Evolutionary conservation across 805 yeast genomes (phyloP).

Genomic region (Yamadazyma ubonensis): DNA sequence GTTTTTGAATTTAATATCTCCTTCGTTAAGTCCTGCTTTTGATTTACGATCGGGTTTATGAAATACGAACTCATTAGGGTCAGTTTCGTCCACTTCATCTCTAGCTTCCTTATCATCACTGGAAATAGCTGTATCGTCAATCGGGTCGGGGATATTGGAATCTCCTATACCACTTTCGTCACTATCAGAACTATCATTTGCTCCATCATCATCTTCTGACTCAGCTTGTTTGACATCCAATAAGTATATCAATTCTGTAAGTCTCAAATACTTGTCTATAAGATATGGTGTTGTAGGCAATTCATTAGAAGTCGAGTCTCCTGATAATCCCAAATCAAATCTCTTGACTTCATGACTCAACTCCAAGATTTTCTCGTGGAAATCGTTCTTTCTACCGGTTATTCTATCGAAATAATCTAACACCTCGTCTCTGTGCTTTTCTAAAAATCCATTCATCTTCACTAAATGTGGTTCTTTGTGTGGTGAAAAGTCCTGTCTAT

Average conservation of each 20-base stretch:
- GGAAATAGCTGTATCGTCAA: conserved; percentile 6
- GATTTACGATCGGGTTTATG: conserved; percentile 7
- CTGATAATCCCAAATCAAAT: conserved; percentile 56
- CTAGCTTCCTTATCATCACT: background rate
- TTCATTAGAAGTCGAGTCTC: conserved; percentile 49
- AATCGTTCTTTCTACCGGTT: conserved; percentile 68
- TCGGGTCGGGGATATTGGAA: conserved; percentile 1
- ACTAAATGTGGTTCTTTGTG: conserved; percentile 82
- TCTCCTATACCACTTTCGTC: conserved; percentile 4
- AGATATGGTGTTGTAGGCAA: conserved; percentile 67
- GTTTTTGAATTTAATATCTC: conserved; percentile 24
- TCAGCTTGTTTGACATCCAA: conserved; percentile 25
- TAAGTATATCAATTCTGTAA: conserved; percentile 56
- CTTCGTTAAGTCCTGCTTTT: conserved; percentile 13
- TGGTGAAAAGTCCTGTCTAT: conserved; percentile 66
- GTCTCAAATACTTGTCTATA: conserved; percentile 62
- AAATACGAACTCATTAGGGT: conserved; percentile 4
- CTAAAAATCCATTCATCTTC: conserved; percentile 67
- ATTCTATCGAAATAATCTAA: conserved; percentile 69
- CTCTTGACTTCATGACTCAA: conserved; percentile 56
- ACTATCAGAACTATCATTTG: conserved; percentile 7
- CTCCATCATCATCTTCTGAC: conserved; percentile 8
- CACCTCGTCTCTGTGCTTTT: conserved; percentile 55
- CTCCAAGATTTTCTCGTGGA: conserved; percentile 55
- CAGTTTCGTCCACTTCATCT: conserved; percentile 7